Evolutionary conservation across 768 basidiomycete genomes (phyloP).

Genomic region (Zangia roseola): DNA sequence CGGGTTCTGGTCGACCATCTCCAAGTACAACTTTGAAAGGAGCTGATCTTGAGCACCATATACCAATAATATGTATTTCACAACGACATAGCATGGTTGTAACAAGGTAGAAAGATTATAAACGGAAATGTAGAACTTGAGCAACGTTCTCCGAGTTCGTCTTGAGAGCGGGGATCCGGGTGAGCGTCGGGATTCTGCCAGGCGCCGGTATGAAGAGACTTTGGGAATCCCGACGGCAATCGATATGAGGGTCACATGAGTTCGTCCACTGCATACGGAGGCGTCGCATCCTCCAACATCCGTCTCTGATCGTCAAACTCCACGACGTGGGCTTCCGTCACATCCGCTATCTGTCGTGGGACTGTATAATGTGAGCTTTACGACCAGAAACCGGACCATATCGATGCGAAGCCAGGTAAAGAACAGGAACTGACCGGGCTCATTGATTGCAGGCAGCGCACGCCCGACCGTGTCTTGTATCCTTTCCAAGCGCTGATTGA

Average conservation of each 20-base stretch:
- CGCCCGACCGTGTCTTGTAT: slow-evolving; percentile 13
- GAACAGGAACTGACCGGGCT: slow-evolving; percentile 1
- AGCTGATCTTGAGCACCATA: background rate
- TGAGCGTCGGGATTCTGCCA: no score
- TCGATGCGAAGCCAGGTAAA: background rate
- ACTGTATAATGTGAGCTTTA: slow-evolving; percentile 1
- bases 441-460: slow-evolving; percentile 10
- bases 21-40: slow-evolving; percentile 41
- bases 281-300: background rate
- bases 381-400: background rate
- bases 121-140: no score
- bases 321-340: slow-evolving; percentile 11
- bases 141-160: no score
- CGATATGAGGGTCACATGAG: slow-evolving; percentile 11
- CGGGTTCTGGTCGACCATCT: slow-evolving; percentile 49
- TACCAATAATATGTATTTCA: no score
- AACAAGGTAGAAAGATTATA: no score
- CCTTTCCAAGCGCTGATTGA: slow-evolving; percentile 14
- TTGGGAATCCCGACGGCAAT: no score
- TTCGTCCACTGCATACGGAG: slow-evolving; percentile 11
- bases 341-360: slow-evolving; percentile 9
- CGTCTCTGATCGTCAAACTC: slow-evolving; percentile 8
- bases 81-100: no score
- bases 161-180: no score
- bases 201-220: no score